These are phyloP conservation scores for Clonostachys byssicola DNA, from an alignment of 2,329 filamentous ascomycete species.

Conservation along the genomic window DNA sequence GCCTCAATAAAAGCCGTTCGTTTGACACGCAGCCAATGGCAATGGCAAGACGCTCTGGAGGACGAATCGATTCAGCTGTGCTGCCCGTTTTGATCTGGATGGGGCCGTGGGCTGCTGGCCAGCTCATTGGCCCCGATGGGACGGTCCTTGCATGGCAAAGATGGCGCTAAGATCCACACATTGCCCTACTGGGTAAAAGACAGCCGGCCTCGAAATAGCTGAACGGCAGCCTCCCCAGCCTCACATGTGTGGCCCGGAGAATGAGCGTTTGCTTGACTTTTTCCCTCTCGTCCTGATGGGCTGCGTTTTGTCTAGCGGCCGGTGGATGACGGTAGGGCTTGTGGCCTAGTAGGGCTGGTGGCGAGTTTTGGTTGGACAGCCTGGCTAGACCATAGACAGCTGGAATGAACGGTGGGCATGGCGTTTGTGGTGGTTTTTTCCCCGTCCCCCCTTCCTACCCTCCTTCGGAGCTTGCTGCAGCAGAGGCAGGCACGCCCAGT, in stretches of 20 bases:
- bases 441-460: too few relatives aligned
- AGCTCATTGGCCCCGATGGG: too few relatives aligned
- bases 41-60: too few relatives aligned
- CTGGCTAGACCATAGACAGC: background rate
- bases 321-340: background rate
- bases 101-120: background rate
- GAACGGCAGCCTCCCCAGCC: background rate
- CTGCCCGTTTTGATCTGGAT: background rate
- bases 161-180: constrained; percentile 1
- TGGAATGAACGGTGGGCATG: background rate
- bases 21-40: background rate
- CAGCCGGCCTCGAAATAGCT: background rate
- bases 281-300: background rate
- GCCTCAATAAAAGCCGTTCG: background rate
- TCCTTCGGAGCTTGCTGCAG: too few relatives aligned
- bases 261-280: background rate
- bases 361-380: background rate
- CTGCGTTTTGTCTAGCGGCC: background rate
- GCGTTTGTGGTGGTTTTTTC: background rate
- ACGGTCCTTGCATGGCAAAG: background rate
- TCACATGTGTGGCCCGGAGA: background rate
- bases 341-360: constrained; percentile 1
- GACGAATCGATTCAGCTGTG: background rate
- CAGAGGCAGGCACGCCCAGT: too few relatives aligned
- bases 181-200: constrained; percentile 1